A percentile compares a stretch with the other conserved stretches of the same genome.
Conservation (phyloP, 2,329 filamentous ascomycete genomes). For the Ophiostoma montium region DNA sequence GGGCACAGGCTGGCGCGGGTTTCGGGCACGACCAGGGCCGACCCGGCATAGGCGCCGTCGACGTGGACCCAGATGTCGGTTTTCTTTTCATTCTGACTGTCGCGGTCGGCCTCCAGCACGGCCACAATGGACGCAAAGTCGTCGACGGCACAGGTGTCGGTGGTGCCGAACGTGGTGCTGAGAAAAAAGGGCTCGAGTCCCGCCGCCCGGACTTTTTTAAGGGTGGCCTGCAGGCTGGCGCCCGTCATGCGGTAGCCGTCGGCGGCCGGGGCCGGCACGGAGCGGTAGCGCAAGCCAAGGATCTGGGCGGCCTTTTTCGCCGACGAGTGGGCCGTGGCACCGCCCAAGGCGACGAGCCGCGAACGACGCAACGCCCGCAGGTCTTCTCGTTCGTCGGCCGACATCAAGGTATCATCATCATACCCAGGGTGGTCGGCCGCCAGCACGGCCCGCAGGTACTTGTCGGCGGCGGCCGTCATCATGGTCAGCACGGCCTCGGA, state of each 20-base stretch:
- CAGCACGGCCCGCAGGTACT: conserved; percentile 42
- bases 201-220: conserved; percentile 51
- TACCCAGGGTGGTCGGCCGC: conserved; percentile 23
- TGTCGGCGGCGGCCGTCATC: conserved; percentile 76
- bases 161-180: conserved; percentile 73
- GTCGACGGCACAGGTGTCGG: conserved; percentile 77
- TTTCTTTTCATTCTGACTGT: no score
- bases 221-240: conserved; percentile 40
- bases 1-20: conserved; percentile 34
- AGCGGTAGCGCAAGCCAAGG: conserved; percentile 67
- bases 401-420: neutral
- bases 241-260: conserved; percentile 61
- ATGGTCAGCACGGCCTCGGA: conserved; percentile 77
- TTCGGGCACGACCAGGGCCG: conserved; percentile 69
- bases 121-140: conserved; percentile 56
- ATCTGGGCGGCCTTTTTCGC: conserved; percentile 81
- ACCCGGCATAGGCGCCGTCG: conserved; percentile 84
- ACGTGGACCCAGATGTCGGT: conserved; percentile 78
- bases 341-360: conserved; percentile 66
- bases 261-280: conserved; percentile 46
- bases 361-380: conserved; percentile 51
- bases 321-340: conserved; percentile 66
- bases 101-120: conserved; percentile 24
- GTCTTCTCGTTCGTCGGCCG: conserved; percentile 49
- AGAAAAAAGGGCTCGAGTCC: conserved; percentile 78